Evolutionary conservation across 2,329 filamentous ascomycete species (phyloP), one percentile per base, ranked within the genome.

Genomic region (Aspergillus transmontanensis): DNA sequence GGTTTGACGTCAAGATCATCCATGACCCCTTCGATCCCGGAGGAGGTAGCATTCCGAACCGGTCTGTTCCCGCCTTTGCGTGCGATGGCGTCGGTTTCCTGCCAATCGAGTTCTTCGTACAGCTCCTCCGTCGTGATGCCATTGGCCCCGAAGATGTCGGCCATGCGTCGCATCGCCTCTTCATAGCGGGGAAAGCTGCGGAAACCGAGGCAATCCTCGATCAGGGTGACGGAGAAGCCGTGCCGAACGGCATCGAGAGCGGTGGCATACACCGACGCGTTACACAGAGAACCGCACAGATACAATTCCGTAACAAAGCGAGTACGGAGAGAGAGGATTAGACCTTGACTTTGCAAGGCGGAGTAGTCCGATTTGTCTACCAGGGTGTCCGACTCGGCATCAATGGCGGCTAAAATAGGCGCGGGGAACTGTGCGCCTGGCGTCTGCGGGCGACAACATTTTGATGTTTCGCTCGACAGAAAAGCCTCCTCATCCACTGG

Each of bases 191-290:
- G 77, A 62, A 88, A 86, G 69, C 83, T 88, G 54, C 92, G 87
- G 72, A 90, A 97, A 12, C 93, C 94, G 60, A 96, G 87, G 76
- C 94, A 97, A 75, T 98, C 93, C 58, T 95, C 89, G 45, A 98
- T 82, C 14, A 98, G 82, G 6, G 91, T 95, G 72, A 97, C 92
- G n/a, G 87, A 84, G 72, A 96, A 89, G 5, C 94, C 95, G 76
- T 97, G 91, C 23, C 90, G 87, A 1, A 92, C 94, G 12, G 94
- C 95, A 73, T 97, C 95, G 66, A 96, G 84, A 4, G 93, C 93
- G 1, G 94, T 97, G 9, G 95, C 94, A 74, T 95, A 93, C 54
- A 98, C 89, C 36, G 93, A 94, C 41, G 96, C 83, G 72, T 98
- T 97, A 50, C 90, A 92, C 56, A 96, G 85, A 51, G 91, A 90